These are phyloP conservation scores for Friedmanniomyces simplex DNA, from an alignment of 495 filamentous ascomycete species.

Conservation along the genomic window DNA sequence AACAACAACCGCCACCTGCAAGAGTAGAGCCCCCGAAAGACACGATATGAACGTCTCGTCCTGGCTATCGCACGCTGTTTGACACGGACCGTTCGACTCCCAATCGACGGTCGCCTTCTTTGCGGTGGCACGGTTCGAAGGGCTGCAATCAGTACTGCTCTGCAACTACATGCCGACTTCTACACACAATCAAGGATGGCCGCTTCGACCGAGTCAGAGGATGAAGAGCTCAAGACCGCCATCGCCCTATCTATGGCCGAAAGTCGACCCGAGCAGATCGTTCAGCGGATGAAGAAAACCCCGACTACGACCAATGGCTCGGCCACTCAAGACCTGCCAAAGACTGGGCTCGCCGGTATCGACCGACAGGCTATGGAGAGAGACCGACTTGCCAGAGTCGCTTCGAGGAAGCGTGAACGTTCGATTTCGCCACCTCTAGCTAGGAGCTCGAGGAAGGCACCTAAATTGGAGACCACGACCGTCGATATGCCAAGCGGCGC, in stretches of 20 bases:
- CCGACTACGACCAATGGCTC: too few relatives aligned
- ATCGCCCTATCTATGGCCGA: slow-evolving; percentile 27
- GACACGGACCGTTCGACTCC: too few relatives aligned
- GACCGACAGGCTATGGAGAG: slow-evolving; percentile 79
- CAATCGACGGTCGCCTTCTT: too few relatives aligned
- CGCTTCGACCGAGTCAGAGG: slow-evolving; percentile 20
- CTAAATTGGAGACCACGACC: slow-evolving; percentile 20
- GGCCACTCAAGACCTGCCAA: neutral
- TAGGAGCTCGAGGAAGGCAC: slow-evolving; percentile 7
- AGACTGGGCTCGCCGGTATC: slow-evolving; percentile 34
- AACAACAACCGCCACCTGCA: too few relatives aligned
- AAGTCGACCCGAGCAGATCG: neutral
- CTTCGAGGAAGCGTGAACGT: slow-evolving; percentile 38
- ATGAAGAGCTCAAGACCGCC: slow-evolving; percentile 24
- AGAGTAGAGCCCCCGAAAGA: too few relatives aligned
- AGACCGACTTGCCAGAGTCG: slow-evolving; percentile 61
- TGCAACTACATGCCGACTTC: neutral
- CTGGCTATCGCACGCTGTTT: too few relatives aligned
- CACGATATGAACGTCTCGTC: too few relatives aligned
- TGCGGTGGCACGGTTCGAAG: too few relatives aligned
- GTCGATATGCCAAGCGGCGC: slow-evolving; percentile 14
- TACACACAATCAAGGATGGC: slow-evolving; percentile 15
- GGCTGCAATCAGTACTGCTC: neutral
- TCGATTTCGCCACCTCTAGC: slow-evolving; percentile 32
- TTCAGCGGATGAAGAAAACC: too few relatives aligned